phyloP scores from a whole-genome alignment of 768 basidiomycete genomes.

The Lyophyllum shimeji region DNA sequence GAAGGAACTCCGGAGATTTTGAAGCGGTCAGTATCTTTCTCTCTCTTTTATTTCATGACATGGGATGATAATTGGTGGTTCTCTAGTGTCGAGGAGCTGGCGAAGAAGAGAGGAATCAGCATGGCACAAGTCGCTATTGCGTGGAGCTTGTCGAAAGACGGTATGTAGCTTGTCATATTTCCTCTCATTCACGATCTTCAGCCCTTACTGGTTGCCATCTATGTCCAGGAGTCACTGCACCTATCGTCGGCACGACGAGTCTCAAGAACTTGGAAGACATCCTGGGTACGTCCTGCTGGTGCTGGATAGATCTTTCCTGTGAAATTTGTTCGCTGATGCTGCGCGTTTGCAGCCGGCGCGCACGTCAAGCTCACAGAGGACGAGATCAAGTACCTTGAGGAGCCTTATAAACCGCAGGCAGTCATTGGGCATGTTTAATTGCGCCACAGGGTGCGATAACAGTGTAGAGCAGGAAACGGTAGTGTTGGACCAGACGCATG shows the following conservation, averaged over 20 bases:
- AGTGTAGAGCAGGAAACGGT: too few species aligned
- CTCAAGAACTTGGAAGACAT: conserved; percentile 47
- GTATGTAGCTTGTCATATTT: background rate
- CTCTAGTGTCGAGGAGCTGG: conserved; percentile 39
- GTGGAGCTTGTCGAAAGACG: background rate
- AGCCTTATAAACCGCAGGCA: conserved; percentile 46
- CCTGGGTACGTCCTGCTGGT: conserved; percentile 28
- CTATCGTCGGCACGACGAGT: conserved; percentile 48
- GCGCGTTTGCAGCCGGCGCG: conserved; percentile 32
- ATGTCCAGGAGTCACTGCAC: conserved; percentile 38
- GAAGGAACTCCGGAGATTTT: conserved; percentile 28
- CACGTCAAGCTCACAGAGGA: conserved; percentile 51
- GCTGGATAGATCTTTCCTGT: background rate
- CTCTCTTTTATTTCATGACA: background rate
- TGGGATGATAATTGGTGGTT: background rate
- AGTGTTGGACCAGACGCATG: too few species aligned
- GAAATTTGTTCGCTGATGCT: background rate
- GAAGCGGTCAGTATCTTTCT: background rate
- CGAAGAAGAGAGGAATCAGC: conserved; percentile 46
- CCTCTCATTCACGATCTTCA: too few species aligned
- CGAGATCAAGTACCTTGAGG: conserved; percentile 55
- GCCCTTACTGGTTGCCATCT: background rate
- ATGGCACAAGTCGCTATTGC: conserved; percentile 57
- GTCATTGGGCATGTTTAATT: conserved; percentile 41
- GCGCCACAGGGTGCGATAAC: too few species aligned